Conservation (phyloP, 495 filamentous ascomycete genomes). For the Halenospora varia region DNA sequence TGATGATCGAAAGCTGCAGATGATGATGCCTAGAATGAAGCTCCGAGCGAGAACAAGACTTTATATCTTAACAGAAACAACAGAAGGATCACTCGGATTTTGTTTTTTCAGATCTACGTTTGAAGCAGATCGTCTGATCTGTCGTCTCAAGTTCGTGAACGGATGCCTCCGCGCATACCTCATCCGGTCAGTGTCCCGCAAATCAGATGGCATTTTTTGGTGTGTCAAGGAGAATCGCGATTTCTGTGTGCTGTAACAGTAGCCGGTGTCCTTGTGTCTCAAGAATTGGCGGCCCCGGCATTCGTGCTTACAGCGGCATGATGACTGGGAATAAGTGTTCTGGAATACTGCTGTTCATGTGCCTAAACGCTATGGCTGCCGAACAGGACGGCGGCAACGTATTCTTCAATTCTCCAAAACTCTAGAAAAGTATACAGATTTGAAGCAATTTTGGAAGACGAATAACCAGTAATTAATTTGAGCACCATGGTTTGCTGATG, state of each 20-base stretch:
- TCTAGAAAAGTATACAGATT: no score
- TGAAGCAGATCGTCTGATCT: constrained; percentile 1
- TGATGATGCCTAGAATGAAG: not conserved
- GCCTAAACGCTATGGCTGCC: not conserved
- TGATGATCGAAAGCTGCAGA: not conserved
- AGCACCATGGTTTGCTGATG: no score
- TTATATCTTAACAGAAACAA: not conserved
- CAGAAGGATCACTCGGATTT: not conserved
- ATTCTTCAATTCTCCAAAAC: no score
- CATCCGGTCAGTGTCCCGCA: not conserved
- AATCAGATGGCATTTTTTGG: not conserved
- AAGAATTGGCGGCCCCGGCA: not conserved
- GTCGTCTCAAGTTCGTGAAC: not conserved
- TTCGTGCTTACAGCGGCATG: not conserved
- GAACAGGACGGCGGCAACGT: not conserved
- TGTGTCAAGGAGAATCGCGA: not conserved
- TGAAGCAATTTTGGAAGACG: no score
- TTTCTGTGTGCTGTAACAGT: not conserved
- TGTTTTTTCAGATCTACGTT: not conserved
- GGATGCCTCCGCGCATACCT: not conserved
- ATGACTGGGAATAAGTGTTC: no score
- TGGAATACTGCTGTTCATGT: not conserved
- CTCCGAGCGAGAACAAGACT: not conserved
- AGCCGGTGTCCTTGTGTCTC: not conserved
- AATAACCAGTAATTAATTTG: no score